Evolutionary conservation across 1,284 basidiomycete genomes (phyloP), one percentile per base, ranked within the genome.

Genomic region (Microbotryum lychnidis-dioicae): DNA sequence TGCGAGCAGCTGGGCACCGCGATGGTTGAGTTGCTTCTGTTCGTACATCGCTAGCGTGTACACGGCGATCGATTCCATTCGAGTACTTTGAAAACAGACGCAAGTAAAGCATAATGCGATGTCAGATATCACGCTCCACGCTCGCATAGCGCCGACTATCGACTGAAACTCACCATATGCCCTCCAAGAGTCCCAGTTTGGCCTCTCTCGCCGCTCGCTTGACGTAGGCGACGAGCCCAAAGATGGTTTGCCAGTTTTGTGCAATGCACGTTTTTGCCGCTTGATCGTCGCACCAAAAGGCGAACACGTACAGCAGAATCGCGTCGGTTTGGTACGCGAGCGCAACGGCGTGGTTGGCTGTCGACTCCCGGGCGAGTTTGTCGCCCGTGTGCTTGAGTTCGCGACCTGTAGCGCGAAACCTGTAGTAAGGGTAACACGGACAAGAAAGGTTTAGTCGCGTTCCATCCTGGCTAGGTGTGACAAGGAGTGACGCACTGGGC

Each of bases 281-380:
- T 44, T 75, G 73, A 52, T 81, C 80, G 51, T 79, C 78, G 63
- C 77, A 76, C 72, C 76, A 80, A 67, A 79, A 79, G 25, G 77
- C 72, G 64, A 77, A 79, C 20, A 77, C 73, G 71, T 77, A 81
- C 7, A 80, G 73, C 6, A 80, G 70, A 31, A 78, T 72, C 18
- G 79, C 76, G 62, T 81, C 80, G 33, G 77, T 76, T 55, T 78
- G 75, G 64, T 76, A 74, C 16, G 78, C 69, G 0, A 77, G 67
- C 7, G 76, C 76, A 29, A 76, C 69, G 4, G 77, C 27, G 27
- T 45, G 21, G 6, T 55, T 44, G 8, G 57, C n/a, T 0, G 58
- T 25, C 27, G 62, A 58, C 45, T 37, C 62, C 50, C 66, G 64
- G 20, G 60, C 64, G 16, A 66, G 52, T 23, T 54, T 60, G 61